These are phyloP conservation scores for Senna siamea DNA, from an alignment of 306 rosid genomes.

Conservation along the genomic window DNA sequence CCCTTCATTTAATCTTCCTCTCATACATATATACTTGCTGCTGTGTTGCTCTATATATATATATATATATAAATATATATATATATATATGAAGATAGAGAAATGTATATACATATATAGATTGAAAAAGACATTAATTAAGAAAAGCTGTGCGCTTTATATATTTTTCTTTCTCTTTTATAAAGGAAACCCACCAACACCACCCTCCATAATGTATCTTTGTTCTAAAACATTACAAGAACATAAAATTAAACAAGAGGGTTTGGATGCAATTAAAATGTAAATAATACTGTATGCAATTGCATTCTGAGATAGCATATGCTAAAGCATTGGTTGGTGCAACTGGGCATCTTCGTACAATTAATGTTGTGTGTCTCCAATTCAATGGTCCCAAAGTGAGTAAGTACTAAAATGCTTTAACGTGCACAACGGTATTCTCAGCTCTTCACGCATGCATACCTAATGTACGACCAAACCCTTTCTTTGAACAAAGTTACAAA, in stretches of 20 bases:
- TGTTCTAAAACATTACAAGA: neutral
- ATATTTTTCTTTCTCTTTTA: constrained; percentile 13
- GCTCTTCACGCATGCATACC: constrained; percentile 44
- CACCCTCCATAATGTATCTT: constrained; percentile 12
- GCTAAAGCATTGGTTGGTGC: constrained; percentile 59
- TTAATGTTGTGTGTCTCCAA: neutral
- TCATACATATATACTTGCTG: too few species aligned
- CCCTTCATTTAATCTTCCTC: neutral
- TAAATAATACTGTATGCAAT: too few species aligned
- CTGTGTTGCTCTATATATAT: too few species aligned
- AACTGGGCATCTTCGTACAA: constrained; percentile 55
- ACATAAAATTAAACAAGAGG: too few species aligned
- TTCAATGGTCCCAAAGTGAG: constrained; percentile 56
- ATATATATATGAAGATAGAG: neutral
- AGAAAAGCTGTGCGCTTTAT: constrained; percentile 35
- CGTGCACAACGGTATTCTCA: constrained; percentile 36
- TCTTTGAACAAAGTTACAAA: constrained; percentile 30
- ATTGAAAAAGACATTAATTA: neutral
- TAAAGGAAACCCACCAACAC: constrained; percentile 23
- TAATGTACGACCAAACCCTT: constrained; percentile 38
- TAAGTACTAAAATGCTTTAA: constrained; percentile 18
- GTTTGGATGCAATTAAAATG: too few species aligned
- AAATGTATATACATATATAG: neutral
- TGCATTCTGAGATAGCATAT: constrained; percentile 41
- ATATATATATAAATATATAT: too few species aligned